Evolutionary conservation across 352 stramenopile genomes (phyloP), one percentile per base, ranked within the genome.

Genomic region (Phytophthora aleatoria): DNA sequence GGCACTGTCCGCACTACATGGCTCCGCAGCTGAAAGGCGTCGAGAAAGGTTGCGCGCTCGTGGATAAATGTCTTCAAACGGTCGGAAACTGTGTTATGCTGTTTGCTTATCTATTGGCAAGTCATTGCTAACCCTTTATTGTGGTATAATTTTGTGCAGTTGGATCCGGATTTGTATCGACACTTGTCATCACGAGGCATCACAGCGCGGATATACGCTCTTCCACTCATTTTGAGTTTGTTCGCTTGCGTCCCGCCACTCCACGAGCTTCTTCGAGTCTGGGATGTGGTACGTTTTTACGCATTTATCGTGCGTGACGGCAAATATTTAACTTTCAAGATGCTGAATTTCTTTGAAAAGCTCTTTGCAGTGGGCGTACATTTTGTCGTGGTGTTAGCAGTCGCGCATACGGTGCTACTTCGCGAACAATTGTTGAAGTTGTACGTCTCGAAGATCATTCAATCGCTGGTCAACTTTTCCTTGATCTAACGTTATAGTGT

Each of bases 281-380:
- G 92, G 92, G 92, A 98, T 73, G 83, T 96, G 58, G 88, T 96
- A 71, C 26, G 79, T 10, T 7, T 20, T 59, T 45, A 2, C 28
- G 3, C 15, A 8, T 42, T 30, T 33, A 52, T 52, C n/a, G 3
- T 15, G 33, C 12, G 1, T 30, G 2, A n/a, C 20, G 8, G 15
- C 8, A 20, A 27, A 16, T 50, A 24, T 10, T 59, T 2, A 51
- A 6, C 39, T 45, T 45, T 26, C 39, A 12, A 13, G 15, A 10
- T 45, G 39, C 26, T 41, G 31, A 5, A 20, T n/a, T 45, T 10
- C 64, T 36, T 3, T 33, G 53, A n/a, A 20, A 52, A 96, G 88
- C 67, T 97, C 10, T 96, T 98, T 65, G 90, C 92, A 16, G 85
- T 96, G 12, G 92, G 92, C 1, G 83, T 97, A 7, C 92, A 98